Percentiles rank a stretch among this genome's conserved stretches.
Conservation (phyloP, 2,329 filamentous ascomycete species). For the Pyricularia grisea region DNA sequence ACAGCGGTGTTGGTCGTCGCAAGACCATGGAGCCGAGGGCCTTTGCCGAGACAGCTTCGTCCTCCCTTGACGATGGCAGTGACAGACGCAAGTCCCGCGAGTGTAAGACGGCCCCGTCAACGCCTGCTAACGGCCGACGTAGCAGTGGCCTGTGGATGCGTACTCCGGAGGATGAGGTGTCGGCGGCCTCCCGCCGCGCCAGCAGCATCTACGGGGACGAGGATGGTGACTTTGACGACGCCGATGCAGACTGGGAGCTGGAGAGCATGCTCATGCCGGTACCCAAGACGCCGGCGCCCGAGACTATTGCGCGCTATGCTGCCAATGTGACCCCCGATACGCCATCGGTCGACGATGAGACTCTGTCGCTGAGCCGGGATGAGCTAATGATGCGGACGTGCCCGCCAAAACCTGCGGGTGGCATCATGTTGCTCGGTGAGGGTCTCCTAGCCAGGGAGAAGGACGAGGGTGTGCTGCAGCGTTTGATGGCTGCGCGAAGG, state of each 20-base stretch:
- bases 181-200: background rate
- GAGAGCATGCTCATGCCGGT: slow-evolving; percentile 39
- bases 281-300: slow-evolving; percentile 48
- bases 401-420: slow-evolving; percentile 35
- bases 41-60: slow-evolving; percentile 51
- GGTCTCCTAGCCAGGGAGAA: slow-evolving; percentile 38
- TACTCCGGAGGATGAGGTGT: slow-evolving; percentile 34
- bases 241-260: slow-evolving; percentile 30
- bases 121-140: slow-evolving; percentile 34
- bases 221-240: slow-evolving; percentile 20
- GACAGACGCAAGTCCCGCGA: slow-evolving; percentile 16
- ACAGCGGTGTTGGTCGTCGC: slow-evolving; percentile 60
- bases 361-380: slow-evolving; percentile 19
- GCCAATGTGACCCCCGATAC: slow-evolving; percentile 37
- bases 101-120: slow-evolving; percentile 31
- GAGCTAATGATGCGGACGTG: slow-evolving; percentile 41
- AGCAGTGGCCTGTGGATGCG: slow-evolving; percentile 46
- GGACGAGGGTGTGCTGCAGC: slow-evolving; percentile 47
- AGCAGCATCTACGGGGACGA: slow-evolving; percentile 18
- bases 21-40: slow-evolving; percentile 76
- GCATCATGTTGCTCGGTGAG: slow-evolving; percentile 22
- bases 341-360: slow-evolving; percentile 22
- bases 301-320: slow-evolving; percentile 42
- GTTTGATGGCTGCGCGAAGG: slow-evolving; percentile 61
- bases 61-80: slow-evolving; percentile 23